Conservation (phyloP, 1,284 basidiomycete species). For the Agroathelia rolfsii region DNA sequence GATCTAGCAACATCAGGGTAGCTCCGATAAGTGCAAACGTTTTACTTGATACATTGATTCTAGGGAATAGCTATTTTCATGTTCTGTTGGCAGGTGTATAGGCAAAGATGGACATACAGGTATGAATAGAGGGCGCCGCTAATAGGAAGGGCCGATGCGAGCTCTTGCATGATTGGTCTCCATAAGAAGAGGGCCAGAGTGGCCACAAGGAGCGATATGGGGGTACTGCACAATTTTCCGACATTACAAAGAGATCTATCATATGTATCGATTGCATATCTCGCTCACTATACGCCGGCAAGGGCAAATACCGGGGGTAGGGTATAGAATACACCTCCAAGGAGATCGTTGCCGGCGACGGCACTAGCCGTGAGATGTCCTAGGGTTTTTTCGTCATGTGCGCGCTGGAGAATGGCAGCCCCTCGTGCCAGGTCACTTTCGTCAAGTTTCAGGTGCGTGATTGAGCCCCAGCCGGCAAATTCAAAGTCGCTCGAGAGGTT, state of each 20-base stretch:
- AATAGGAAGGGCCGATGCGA: slow-evolving; percentile 54
- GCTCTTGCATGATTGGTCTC: slow-evolving; percentile 62
- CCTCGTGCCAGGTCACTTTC: slow-evolving; percentile 25
- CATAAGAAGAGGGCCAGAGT: slow-evolving; percentile 53
- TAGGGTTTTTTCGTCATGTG: slow-evolving; percentile 28
- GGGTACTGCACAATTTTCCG: slow-evolving; percentile 49
- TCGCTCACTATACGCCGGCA: slow-evolving; percentile 44
- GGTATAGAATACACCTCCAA: slow-evolving; percentile 64
- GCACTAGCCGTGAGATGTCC: slow-evolving; percentile 52
- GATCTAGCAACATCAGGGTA: slow-evolving; percentile 54
- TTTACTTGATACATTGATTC: slow-evolving; percentile 54
- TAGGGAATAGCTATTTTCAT: slow-evolving; percentile 19
- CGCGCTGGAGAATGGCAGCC: slow-evolving; percentile 22
- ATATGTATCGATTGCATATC: slow-evolving; percentile 2
- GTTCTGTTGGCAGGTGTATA: slow-evolving; percentile 2
- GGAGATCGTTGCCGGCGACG: slow-evolving; percentile 56
- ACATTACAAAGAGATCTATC: slow-evolving; percentile 1
- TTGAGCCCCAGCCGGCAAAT: slow-evolving; percentile 58
- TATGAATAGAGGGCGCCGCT: slow-evolving; percentile 64
- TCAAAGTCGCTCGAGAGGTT: slow-evolving; percentile 57
- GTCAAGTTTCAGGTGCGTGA: slow-evolving; percentile 34
- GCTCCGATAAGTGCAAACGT: slow-evolving; percentile 49
- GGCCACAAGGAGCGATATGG: slow-evolving; percentile 53
- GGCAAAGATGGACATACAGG: slow-evolving; percentile 26
- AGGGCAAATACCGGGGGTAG: slow-evolving; percentile 54